A percentile compares a stretch with the other conserved stretches of the same genome.
Evolutionary conservation across 345 rosid species (phyloP).

Genomic region (Isatis tinctoria): DNA sequence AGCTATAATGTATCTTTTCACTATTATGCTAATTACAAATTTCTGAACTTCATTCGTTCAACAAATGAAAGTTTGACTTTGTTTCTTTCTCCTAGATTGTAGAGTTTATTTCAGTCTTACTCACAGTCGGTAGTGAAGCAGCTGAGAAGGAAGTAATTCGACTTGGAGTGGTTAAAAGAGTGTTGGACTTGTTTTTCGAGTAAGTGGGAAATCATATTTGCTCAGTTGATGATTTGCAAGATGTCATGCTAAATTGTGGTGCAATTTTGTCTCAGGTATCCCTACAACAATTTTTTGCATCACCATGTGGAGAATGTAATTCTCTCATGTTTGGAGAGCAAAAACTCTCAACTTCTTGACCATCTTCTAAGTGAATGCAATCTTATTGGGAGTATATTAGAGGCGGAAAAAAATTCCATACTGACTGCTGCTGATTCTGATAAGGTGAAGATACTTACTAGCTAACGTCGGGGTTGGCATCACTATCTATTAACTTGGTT

Average conservation of each 20-base stretch:
- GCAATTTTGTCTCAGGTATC: conserved; percentile 61
- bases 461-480: conserved; percentile 4
- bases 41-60: not conserved
- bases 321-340: conserved; percentile 80
- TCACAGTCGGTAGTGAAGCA: conserved; percentile 74
- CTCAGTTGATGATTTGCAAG: conserved; percentile 12
- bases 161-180: conserved; percentile 63
- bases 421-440: conserved; percentile 43
- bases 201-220: conserved; percentile 40
- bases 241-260: conserved; percentile 28
- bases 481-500: conserved; percentile 20
- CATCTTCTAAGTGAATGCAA: conserved; percentile 73
- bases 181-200: conserved; percentile 80
- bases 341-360: conserved; percentile 50
- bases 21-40: not conserved
- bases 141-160: conserved; percentile 81
- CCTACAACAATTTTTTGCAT: conserved; percentile 89
- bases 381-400: conserved; percentile 71
- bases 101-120: conserved; percentile 83
- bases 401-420: conserved; percentile 51
- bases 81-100: conserved; percentile 58
- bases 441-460: conserved; percentile 46
- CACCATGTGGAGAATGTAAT: conserved; percentile 83
- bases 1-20: not conserved
- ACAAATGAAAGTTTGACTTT: not conserved